Evolutionary conservation across 768 basidiomycete genomes (phyloP), one percentile per base, ranked within the genome.

Genomic region (Boletus tomentosulus): DNA sequence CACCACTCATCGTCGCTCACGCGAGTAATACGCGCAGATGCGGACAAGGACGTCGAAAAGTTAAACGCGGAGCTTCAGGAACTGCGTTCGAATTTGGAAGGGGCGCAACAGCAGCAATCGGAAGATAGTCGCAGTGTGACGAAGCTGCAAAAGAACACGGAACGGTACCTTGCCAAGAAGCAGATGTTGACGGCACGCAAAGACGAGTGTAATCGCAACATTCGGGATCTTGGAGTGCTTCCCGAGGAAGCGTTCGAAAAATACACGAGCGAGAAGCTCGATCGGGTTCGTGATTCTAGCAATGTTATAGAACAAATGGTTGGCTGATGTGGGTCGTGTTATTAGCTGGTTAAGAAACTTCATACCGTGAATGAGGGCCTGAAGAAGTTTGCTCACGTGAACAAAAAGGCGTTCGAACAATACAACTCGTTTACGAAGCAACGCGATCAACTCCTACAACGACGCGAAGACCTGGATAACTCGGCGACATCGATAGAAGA

Each of bases 361-460:
- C 94, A 96, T 60, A 77, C 80, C 13, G 86, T 94, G 57, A 97
- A 98, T 65, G 95, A 98, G 65, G 82, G 84, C 27, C 75, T 99
- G 62, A 96, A 97, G 70, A 96, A 94, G 69, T 99, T 95, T 64
- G 91, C 93, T 0, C 94, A 98, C 66, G 96, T 98, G 57, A 99
- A 99, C 78, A 99, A 99, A 78, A 98, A 98, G 66, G 97, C 96
- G 1, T 96, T 96, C 66, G 97, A 99, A 68, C 96, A 98, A 69
- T 98, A 97, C 75, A 91, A 83, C 68, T 95, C 92, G 67, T 98
- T 98, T 70, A 97, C 95, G 8, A 98, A 96, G 67, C 96, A 98
- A 69, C 87, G 95, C 1, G 95, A 98, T 66, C 89, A 93, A 61
- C 82, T 98, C 4, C 69, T 89, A 41, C 79, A 86, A 55, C 87